Percentiles rank a stretch among this genome's conserved stretches.
These are phyloP conservation scores for Oryza meridionalis DNA, from an alignment of 176 grass and related monocot genomes.

Conservation along the genomic window DNA sequence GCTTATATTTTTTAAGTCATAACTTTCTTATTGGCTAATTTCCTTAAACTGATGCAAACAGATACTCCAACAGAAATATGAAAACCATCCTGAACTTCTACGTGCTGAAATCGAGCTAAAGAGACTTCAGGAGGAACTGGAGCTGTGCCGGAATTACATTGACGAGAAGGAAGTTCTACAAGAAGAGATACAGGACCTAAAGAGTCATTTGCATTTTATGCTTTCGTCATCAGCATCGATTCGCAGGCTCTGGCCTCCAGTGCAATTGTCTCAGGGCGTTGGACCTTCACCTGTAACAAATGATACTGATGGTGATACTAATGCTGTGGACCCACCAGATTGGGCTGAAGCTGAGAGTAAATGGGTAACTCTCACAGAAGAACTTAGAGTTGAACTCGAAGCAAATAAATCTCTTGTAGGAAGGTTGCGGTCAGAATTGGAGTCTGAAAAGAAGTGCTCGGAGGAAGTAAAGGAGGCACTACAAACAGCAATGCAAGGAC, in stretches of 20 bases:
- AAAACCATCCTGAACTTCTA: conserved; percentile 87
- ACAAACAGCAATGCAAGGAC: conserved; percentile 91
- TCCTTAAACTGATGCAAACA: conserved; percentile 39
- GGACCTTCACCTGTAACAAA: conserved; percentile 51
- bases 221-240: conserved; percentile 60
- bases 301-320: conserved; percentile 51
- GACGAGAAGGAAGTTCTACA: conserved; percentile 85
- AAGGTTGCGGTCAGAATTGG: conserved; percentile 64
- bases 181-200: conserved; percentile 92
- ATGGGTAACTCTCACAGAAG: conserved; percentile 83
- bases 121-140: conserved; percentile 72
- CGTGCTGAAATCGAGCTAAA: conserved; percentile 76
- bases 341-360: conserved; percentile 74
- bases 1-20: conserved; percentile 13
- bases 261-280: conserved; percentile 43
- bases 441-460: conserved; percentile 81
- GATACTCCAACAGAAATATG: conserved; percentile 85
- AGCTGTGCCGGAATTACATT: conserved; percentile 63
- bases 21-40: conserved; percentile 28
- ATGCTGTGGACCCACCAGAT: conserved; percentile 37
- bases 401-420: conserved; percentile 52
- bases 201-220: conserved; percentile 75
- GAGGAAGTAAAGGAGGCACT: conserved; percentile 90
- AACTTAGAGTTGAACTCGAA: conserved; percentile 88
- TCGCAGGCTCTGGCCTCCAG: conserved; percentile 42